phyloP scores from a whole-genome alignment of 345 rosid species.

The Ailanthus altissimus region DNA sequence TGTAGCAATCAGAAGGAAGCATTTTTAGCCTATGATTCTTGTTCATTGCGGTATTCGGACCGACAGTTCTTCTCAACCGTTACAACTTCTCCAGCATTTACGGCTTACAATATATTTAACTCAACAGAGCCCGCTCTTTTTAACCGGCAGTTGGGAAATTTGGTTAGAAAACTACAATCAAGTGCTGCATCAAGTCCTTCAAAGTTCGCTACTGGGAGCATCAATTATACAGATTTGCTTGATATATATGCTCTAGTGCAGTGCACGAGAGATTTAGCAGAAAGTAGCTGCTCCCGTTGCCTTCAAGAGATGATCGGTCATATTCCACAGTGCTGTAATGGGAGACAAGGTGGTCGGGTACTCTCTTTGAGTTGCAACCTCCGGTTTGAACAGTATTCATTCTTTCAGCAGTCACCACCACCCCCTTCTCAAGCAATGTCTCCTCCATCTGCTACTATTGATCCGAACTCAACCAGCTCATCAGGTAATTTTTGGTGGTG shows the following conservation, averaged over 20 bases:
- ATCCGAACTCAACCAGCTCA: constrained; percentile 5
- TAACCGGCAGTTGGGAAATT: constrained; percentile 18
- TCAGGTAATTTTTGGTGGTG: constrained; percentile 21
- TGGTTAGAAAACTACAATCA: constrained; percentile 25
- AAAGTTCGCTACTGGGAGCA: constrained; percentile 26
- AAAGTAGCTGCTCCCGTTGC: constrained; percentile 29
- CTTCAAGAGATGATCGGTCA: constrained; percentile 20
- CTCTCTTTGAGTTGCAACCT: constrained; percentile 35
- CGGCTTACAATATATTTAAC: accelerated
- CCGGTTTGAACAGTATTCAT: constrained; percentile 37
- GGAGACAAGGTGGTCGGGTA: constrained; percentile 22
- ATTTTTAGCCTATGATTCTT: constrained; percentile 11
- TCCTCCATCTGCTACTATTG: constrained; percentile 20
- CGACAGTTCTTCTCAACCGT: constrained; percentile 28
- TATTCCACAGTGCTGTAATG: constrained; percentile 18
- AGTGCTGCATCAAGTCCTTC: constrained; percentile 30
- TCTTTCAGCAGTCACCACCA: constrained; percentile 20
- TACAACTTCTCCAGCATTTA: not conserved
- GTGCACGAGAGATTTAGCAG: constrained; percentile 37
- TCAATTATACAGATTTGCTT: constrained; percentile 2
- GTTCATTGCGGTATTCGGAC: constrained; percentile 35
- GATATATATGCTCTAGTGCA: constrained; percentile 39
- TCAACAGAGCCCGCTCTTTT: constrained; percentile 20
- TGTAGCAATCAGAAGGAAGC: constrained; percentile 38
- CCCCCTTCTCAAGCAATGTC: not conserved